These are phyloP conservation scores for Pisolithus albus DNA, from an alignment of 768 basidiomycete species.

Conservation along the genomic window DNA sequence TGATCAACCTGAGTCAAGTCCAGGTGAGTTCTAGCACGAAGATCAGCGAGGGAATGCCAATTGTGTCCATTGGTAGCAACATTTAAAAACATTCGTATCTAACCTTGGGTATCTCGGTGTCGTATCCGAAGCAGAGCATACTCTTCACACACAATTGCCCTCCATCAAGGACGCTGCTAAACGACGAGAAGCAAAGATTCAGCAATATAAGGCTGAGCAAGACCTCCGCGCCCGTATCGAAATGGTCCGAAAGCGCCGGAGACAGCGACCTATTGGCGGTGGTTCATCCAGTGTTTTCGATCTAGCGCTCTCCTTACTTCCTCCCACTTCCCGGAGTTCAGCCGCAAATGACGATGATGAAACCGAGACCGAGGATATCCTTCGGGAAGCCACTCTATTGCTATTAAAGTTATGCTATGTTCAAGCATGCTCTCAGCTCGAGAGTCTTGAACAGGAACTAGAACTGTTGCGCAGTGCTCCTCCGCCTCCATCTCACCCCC, in stretches of 20 bases:
- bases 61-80: slow-evolving; percentile 33
- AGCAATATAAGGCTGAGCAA: slow-evolving; percentile 83
- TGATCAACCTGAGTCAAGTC: slow-evolving; percentile 46
- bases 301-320: slow-evolving; percentile 58
- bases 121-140: slow-evolving; percentile 53
- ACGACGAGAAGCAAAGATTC: slow-evolving; percentile 83
- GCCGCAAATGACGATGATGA: slow-evolving; percentile 39
- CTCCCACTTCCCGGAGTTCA: slow-evolving; percentile 19
- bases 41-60: slow-evolving; percentile 1
- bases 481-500: slow-evolving; percentile 30
- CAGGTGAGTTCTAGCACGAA: slow-evolving; percentile 41
- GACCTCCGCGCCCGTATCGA: slow-evolving; percentile 66
- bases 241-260: slow-evolving; percentile 47
- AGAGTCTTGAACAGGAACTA: slow-evolving; percentile 65
- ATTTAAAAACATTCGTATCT: slow-evolving; percentile 40
- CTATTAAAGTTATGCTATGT: slow-evolving; percentile 68
- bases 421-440: slow-evolving; percentile 59
- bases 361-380: slow-evolving; percentile 53
- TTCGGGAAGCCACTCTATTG: slow-evolving; percentile 63
- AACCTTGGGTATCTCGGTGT: slow-evolving; percentile 61
- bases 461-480: slow-evolving; percentile 58
- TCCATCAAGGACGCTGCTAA: slow-evolving; percentile 57
- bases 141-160: slow-evolving; percentile 43
- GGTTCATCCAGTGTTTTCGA: slow-evolving; percentile 47
- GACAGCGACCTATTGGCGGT: slow-evolving; percentile 31